Evolutionary conservation across 305 asterid species (phyloP), one percentile per base, ranked within the genome.

Genomic region (Galium porrigens): DNA sequence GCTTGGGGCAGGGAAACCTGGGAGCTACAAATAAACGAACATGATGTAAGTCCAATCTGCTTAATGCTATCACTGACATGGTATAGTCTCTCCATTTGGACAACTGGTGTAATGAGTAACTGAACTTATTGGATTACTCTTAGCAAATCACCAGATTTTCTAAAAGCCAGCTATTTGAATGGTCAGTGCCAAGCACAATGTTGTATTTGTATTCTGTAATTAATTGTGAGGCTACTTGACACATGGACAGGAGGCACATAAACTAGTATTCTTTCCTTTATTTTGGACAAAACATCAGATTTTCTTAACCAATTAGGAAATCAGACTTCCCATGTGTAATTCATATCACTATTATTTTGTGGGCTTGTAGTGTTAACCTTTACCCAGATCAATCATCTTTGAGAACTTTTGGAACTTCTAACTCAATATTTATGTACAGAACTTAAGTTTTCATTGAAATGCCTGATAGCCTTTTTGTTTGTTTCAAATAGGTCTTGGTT

Each of bases 1-100:
- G 79, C 34, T 20, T 91, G 98, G 98, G 70, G 79, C 67, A 67
- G 56, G 41, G 64, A 78, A 73, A 63, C 56, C 3, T 91, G 98
- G 95, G 81, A 80, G 73, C 82, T 76, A 69, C 90, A 83, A 80
- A 69, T 76, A 71, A 71, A 68, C 34, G 80, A 83, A 33, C 74
- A 81, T 65, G 89, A 91, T 83, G 98, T 89, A 64, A 85, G 94
- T 81, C 64, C 60, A 61, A 68, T 70, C 27, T 25, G 37, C 48
- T 65, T 3, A 41, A 5, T 69, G 56, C 58, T 12, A 1, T 8
- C 61, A 37, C 27, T 60, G 12, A n/a, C 8, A 10, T 18, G 27
- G 32, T 4, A 52, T 10, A 53, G 60, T 20, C 37, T 49, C n/a
- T 64, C 53, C 39, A 30, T 63, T 63, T 63, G 67, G 39, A 29